These are phyloP conservation scores for Spinacia oleracea DNA, from an alignment of 179 eudicot genomes.

Conservation along the genomic window DNA sequence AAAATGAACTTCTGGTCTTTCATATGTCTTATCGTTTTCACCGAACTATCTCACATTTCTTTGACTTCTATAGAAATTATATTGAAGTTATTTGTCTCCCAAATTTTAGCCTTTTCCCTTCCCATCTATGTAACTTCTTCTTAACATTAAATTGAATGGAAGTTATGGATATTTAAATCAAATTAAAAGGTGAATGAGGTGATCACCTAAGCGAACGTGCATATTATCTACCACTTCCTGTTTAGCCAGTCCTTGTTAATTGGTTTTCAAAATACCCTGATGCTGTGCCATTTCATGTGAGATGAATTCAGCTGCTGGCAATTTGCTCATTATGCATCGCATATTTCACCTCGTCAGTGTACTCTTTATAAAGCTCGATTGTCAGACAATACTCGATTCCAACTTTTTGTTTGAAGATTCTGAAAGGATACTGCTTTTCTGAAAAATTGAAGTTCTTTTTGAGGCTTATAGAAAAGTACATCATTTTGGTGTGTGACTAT, in stretches of 20 bases:
- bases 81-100: too few relatives aligned
- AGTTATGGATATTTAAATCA: too few relatives aligned
- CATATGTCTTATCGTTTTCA: too few relatives aligned
- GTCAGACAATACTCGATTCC: not conserved
- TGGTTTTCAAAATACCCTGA: not conserved
- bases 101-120: too few relatives aligned
- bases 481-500: not conserved
- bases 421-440: not conserved
- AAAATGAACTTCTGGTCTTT: too few relatives aligned
- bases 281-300: not conserved
- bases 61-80: too few relatives aligned
- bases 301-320: not conserved
- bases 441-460: not conserved
- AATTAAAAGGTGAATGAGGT: not conserved
- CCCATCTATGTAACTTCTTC: too few relatives aligned
- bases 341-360: not conserved
- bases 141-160: too few relatives aligned
- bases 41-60: too few relatives aligned
- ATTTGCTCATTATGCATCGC: not conserved
- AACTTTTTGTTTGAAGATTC: not conserved
- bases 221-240: not conserved
- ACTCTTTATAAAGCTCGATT: not conserved
- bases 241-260: not conserved
- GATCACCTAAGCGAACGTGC: not conserved
- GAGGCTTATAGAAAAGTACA: not conserved